Conservation (phyloP, 768 basidiomycete species). For the Boletus bicolor region DNA sequence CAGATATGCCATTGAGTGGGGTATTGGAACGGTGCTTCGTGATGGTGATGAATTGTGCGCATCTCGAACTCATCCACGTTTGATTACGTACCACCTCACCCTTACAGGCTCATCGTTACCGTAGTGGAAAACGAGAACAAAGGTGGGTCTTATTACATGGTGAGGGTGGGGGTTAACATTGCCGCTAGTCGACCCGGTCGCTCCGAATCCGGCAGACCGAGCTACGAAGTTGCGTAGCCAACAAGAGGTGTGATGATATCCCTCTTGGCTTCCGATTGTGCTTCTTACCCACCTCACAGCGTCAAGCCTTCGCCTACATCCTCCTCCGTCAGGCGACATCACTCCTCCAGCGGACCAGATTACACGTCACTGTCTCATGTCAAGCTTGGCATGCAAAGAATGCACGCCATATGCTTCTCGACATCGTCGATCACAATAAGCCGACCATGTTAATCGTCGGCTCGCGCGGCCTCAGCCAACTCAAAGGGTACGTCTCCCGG, state of each 20-base stretch:
- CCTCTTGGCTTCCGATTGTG: slow-evolving; percentile 3
- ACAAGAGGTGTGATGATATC: slow-evolving; percentile 66
- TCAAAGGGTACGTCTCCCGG: slow-evolving; percentile 67
- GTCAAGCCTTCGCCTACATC: slow-evolving; percentile 85
- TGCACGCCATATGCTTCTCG: slow-evolving; percentile 84
- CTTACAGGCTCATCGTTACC: slow-evolving; percentile 69
- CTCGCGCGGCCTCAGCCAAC: slow-evolving; percentile 81
- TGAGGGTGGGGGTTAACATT: neutral
- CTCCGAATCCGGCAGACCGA: slow-evolving; percentile 71
- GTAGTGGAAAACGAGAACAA: slow-evolving; percentile 92
- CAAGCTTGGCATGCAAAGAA: slow-evolving; percentile 99
- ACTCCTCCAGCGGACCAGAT: slow-evolving; percentile 83
- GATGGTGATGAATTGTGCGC: slow-evolving; percentile 88
- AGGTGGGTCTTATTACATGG: slow-evolving; percentile 42
- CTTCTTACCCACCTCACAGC: slow-evolving; percentile 41
- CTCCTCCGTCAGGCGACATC: slow-evolving; percentile 87
- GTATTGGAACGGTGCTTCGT: slow-evolving; percentile 90
- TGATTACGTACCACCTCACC: neutral
- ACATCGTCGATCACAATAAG: slow-evolving; percentile 82
- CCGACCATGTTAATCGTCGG: slow-evolving; percentile 95
- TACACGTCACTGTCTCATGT: slow-evolving; percentile 85
- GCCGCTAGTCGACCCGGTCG: slow-evolving; percentile 58
- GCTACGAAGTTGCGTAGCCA: slow-evolving; percentile 80
- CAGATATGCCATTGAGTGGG: slow-evolving; percentile 96
- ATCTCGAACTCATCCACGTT: neutral